Evolutionary conservation across 805 yeast species (phyloP), one percentile per base, ranked within the genome.

Genomic region (Cyberlindnera sargentensis): DNA sequence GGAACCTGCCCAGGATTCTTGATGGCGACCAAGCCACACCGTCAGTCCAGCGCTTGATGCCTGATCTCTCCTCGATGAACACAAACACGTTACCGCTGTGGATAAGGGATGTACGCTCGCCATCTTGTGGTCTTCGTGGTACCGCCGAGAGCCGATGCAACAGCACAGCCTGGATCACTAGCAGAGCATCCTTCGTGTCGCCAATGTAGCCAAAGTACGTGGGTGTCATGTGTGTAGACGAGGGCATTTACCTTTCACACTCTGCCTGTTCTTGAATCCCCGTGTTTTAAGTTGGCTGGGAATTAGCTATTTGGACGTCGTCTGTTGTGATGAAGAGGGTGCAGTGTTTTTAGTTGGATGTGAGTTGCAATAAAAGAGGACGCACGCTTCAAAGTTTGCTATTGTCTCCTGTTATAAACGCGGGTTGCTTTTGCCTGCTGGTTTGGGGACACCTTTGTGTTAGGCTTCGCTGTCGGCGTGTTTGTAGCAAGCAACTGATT

Each of bases 1-100:
- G 67, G 54, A 90, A 90, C 46, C 93, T 71, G 5, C 95, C 95
- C 27, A 88, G 70, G 34, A 90, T 88, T 39, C 97, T 70, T 2
- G 95, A 83, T 0, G 97, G 96, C 3, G 90, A 80, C 98, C 98
- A 90, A 10, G 90, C 71, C 10, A 86, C 76, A n/a, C 96, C 96
- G 57, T 90, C 98, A 1, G 98, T 90, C 98, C 98, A 90, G 46
- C 98, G 71, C 59, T 84, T 85, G 47, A 90, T 89, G 3, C 91
- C 89, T 0, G 90, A 80, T 9, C 75, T 68, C 51, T 84, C 87
- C 62, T 90, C 96, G 39, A 83, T 76, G 57, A 90, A 89, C 1
- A 91, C 87, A 63, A 90, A 89, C 1, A 88, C 80, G 51, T 80
- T 78, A 0, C 96, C 96, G 8, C 88, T 80, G 43, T 71, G 66